These are phyloP conservation scores for Verticillium nonalfalfae DNA, from an alignment of 2,329 filamentous ascomycete species.

Conservation along the genomic window DNA sequence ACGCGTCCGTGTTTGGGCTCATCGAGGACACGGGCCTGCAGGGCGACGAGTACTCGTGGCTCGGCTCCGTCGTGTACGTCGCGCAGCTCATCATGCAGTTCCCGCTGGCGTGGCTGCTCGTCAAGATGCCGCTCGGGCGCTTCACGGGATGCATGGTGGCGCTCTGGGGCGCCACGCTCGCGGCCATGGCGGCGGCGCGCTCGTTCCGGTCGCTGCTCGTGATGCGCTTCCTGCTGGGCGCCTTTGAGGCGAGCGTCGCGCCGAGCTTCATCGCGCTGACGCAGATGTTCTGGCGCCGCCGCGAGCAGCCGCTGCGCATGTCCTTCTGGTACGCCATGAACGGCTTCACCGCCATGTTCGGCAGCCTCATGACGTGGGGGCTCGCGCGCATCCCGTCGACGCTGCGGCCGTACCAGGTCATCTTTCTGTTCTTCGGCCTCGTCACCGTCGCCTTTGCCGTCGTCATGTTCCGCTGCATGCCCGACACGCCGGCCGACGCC, in stretches of 20 bases:
- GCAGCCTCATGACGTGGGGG: slow-evolving; percentile 50
- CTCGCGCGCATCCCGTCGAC: slow-evolving; percentile 39
- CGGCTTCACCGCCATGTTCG: slow-evolving; percentile 24
- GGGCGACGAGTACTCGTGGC: slow-evolving; percentile 54
- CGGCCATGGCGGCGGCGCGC: slow-evolving; percentile 44
- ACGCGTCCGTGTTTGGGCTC: slow-evolving; percentile 58
- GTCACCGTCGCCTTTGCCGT: slow-evolving; percentile 41
- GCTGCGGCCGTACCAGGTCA: slow-evolving; percentile 43
- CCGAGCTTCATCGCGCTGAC: slow-evolving; percentile 43
- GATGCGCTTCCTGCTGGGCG: slow-evolving; percentile 36
- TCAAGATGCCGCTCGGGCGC: slow-evolving; percentile 48
- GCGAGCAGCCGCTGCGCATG: slow-evolving; percentile 24
- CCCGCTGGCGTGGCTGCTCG: slow-evolving; percentile 42
- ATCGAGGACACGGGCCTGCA: slow-evolving; percentile 50
- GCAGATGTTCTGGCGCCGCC: slow-evolving; percentile 27
- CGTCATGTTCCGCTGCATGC: slow-evolving; percentile 50
- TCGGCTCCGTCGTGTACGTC: slow-evolving; percentile 55
- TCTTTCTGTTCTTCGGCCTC: slow-evolving; percentile 47
- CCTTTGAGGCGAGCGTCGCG: slow-evolving; percentile 41
- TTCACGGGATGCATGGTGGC: slow-evolving; percentile 44
- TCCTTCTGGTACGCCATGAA: slow-evolving; percentile 24
- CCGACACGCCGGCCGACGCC: slow-evolving; percentile 56
- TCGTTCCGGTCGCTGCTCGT: slow-evolving; percentile 38
- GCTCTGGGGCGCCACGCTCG: slow-evolving; percentile 44
- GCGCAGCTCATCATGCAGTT: slow-evolving; percentile 54